Base-by-base conservation (phyloP, 2,329 filamentous ascomycete species). In the Cladosporium phlei region DNA sequence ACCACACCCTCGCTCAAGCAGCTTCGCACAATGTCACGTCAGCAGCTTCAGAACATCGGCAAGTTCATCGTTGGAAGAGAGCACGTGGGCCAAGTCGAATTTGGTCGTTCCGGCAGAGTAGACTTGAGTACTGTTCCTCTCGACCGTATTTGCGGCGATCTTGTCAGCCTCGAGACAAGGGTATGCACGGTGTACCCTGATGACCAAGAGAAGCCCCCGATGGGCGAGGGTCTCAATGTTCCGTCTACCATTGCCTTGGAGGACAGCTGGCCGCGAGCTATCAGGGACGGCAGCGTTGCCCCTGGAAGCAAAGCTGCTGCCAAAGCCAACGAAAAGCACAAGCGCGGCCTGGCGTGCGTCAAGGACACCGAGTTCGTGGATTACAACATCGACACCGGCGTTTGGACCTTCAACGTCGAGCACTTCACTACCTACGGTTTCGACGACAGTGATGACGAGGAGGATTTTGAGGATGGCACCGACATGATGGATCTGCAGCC, bases 381-480 rank as follows among this genome's bases (percentile, higher is more conserved):
- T 58, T 98, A 96, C 66, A 79, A 94, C 53, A 73, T 76, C 48
- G 76, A 87, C 1, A 89, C 82, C 43, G 93, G 91, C 43, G 78
- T 86, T 37, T 98, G 94, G 94, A 79, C 80, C 11, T 98, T 98
- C 71, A 82, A 75, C 8, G 93, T 98, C n/a, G 83, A 91, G 60
- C 93, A 98, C 66, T 98, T 94, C 66, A 97, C 91, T 1, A 95
- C 89, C 1, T 98, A 98, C 62, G 90, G 86, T 30, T 76, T 97
- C 45, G 85, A 91, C 53, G 88, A 87, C 30, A 69, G 69, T 32
- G 71, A 76, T 22, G 76, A 86, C 30, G 79, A 83, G 43, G 86
- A 89, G 5, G 56, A 58, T 16, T 47, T 51, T 34, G 84, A 88
- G 21, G 83, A 86, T 34, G 27, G 33, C 27, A 43, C 38, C 25